Conservation (phyloP, 2,329 filamentous ascomycete genomes). For the Penicillium aurantiogriseum region DNA sequence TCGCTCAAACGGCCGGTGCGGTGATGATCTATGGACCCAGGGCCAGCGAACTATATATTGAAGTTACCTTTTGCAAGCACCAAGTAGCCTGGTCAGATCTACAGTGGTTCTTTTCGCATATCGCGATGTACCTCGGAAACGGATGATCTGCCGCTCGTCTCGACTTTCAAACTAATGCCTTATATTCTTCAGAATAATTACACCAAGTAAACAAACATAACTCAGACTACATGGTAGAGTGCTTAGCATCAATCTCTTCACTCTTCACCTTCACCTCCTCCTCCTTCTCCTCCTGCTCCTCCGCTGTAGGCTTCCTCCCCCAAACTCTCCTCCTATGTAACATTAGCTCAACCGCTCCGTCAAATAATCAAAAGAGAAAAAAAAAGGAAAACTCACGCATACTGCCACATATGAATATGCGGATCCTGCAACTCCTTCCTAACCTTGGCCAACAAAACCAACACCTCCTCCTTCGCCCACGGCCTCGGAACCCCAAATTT, state of each 20-base stretch:
- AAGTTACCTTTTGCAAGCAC: too few species aligned
- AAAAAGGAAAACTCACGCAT: not conserved
- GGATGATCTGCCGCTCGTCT: too few species aligned
- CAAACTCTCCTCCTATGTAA: slow-evolving; percentile 1
- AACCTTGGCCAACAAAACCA: slow-evolving; percentile 2
- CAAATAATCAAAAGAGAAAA: not conserved
- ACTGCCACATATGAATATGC: slow-evolving; percentile 2
- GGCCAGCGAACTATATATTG: too few species aligned
- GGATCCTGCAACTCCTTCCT: slow-evolving; percentile 5
- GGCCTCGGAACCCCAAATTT: slow-evolving; percentile 16
- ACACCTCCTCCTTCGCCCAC: slow-evolving; percentile 7
- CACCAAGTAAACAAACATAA: not conserved
- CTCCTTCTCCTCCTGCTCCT: not conserved
- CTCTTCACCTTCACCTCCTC: not conserved
- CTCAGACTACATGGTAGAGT: not conserved
- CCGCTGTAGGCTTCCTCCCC: slow-evolving; percentile 2
- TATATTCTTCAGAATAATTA: not conserved
- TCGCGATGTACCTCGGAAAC: too few species aligned
- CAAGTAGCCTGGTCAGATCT: not conserved
- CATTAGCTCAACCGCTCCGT: not conserved
- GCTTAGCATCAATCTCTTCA: not conserved
- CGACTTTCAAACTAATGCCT: not conserved
- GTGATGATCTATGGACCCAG: too few species aligned
- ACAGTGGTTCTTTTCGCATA: not conserved
- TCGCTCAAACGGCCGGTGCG: too few species aligned